Evolutionary conservation across 306 rosid species (phyloP), one percentile per base, ranked within the genome.

Genomic region (Castanea mollissima): DNA sequence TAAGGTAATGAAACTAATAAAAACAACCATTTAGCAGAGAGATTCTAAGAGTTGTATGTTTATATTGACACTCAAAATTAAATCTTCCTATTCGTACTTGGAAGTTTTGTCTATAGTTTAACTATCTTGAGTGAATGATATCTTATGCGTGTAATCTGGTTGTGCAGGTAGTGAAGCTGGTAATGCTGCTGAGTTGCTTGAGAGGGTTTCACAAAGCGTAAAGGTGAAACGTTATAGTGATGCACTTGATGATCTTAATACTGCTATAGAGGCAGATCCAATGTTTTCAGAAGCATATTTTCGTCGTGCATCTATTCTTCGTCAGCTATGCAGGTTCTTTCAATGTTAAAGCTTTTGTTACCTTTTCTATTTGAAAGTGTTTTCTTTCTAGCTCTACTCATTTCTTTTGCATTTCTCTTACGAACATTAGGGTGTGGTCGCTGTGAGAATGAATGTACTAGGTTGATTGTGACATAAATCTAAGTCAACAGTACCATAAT

Each of bases 191-290:
- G 98, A 89, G 80, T 90, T 96, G 83, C 87, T 91, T 69, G 92
- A 90, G 86, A 88, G 86, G 79, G 99, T 84, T 80, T 90, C 96
- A 3, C 91, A 84, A 71, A 96, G 91, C 83, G 79, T 96, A 69
- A 93, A 89, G 85, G 91, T 90, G 83, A 93, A 90, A 82, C 94
- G 76, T 59, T 93, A 93, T 73, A 87, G 90, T 16, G 97, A 96
- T 86, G 99, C 99, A 49, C 94, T 96, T 76, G 85, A 91, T 85
- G 98, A 96, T 87, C 96, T 96, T 69, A 89, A 91, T 89, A 85
- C 98, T 80, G 99, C 99, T n/a, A 89, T 93, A 15, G 97, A 91
- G 90, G 91, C 89, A 75, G 98, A 96, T 74, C 97, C 99, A 73
- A 82, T 75, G 73, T 94, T 93, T 81, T 96, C 99, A 16, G 94